Conservation (phyloP, 177 flowering plant species). For the Telopea speciosissima region DNA sequence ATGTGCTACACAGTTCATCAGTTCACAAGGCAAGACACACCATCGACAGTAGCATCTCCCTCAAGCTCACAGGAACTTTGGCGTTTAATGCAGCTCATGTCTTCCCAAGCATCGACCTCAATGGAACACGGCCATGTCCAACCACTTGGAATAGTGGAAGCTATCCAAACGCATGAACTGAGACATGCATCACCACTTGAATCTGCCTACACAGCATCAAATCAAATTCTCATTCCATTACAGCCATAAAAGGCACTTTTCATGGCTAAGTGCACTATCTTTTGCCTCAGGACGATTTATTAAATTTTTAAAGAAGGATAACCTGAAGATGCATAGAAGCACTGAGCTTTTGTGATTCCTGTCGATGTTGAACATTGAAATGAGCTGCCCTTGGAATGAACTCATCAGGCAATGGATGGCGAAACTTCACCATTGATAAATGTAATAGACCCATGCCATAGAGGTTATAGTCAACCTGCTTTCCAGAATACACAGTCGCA, state of each 20-base stretch:
- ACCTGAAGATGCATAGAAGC: constrained; percentile 39
- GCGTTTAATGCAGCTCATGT: constrained; percentile 32
- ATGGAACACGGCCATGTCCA: constrained; percentile 64
- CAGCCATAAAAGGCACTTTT: background rate
- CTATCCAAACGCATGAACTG: constrained; percentile 53
- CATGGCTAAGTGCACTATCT: background rate
- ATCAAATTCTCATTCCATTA: background rate
- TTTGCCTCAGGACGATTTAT: background rate
- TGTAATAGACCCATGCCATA: constrained; percentile 96
- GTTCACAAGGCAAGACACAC: constrained; percentile 31
- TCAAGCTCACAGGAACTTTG: constrained; percentile 86
- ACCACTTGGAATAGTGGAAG: constrained; percentile 59
- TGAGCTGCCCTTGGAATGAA: constrained; percentile 21
- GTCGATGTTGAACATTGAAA: constrained; percentile 11
- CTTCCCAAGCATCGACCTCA: constrained; percentile 27
- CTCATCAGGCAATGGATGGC: constrained; percentile 62
- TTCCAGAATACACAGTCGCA: constrained; percentile 2
- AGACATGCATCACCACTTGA: constrained; percentile 20
- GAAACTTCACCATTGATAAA: constrained; percentile 75
- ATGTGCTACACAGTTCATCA: background rate
- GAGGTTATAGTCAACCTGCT: constrained; percentile 76
- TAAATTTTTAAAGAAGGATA: background rate
- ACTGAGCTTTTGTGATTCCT: constrained; percentile 15
- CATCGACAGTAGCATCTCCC: constrained; percentile 79
- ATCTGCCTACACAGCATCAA: constrained; percentile 56